A percentile compares a stretch with the other conserved stretches of the same genome.
Conservation (phyloP, 768 basidiomycete species). For the Boletus barrowsii region DNA sequence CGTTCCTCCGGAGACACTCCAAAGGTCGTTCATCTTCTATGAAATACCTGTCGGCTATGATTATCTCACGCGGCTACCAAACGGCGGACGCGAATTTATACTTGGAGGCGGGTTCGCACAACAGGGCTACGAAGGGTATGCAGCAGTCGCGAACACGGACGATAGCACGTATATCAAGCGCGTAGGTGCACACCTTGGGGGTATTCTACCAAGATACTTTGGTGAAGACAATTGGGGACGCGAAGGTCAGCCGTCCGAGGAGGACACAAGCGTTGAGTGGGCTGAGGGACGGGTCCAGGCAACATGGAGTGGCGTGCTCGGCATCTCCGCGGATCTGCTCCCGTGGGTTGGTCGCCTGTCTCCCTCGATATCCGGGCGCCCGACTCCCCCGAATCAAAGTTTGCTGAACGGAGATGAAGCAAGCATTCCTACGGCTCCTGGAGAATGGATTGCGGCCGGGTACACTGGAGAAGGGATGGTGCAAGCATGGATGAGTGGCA, state of each 20-base stretch:
- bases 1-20: constrained; percentile 33
- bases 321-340: constrained; percentile 54
- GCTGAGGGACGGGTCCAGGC: constrained; percentile 48
- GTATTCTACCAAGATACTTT: constrained; percentile 54
- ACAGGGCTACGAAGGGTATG: constrained; percentile 28
- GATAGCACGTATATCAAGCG: constrained; percentile 33
- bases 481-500: constrained; percentile 65
- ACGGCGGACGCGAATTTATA: constrained; percentile 50
- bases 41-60: constrained; percentile 46
- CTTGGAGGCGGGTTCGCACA: constrained; percentile 56
- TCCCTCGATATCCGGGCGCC: constrained; percentile 43
- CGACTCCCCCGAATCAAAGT: constrained; percentile 10
- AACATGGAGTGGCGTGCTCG: constrained; percentile 64
- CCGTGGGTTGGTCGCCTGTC: constrained; percentile 77
- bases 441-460: constrained; percentile 73
- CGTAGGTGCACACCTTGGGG: constrained; percentile 38
- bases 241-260: constrained; percentile 22
- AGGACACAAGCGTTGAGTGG: constrained; percentile 26
- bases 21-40: constrained; percentile 59
- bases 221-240: constrained; percentile 42
- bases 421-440: constrained; percentile 34
- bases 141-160: constrained; percentile 38
- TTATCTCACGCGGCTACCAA: constrained; percentile 64
- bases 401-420: background rate
- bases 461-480: constrained; percentile 75